These are phyloP conservation scores for Colletotrichum tamarilloi DNA, from an alignment of 2,329 filamentous ascomycete genomes.

Conservation along the genomic window DNA sequence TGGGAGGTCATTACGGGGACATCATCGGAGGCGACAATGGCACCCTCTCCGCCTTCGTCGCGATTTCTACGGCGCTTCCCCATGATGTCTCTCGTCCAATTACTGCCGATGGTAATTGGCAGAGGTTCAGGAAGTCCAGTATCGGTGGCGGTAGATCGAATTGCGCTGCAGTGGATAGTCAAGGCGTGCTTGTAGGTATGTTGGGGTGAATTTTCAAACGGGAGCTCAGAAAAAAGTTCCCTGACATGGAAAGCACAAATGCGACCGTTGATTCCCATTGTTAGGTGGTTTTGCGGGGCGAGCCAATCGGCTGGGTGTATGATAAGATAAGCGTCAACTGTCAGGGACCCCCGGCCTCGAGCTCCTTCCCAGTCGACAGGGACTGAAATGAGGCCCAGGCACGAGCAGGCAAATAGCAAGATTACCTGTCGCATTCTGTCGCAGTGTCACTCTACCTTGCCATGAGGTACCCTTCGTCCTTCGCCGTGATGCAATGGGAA, in stretches of 20 bases:
- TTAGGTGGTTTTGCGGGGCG: not conserved
- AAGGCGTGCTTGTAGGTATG: not conserved
- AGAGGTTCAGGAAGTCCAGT: not conserved
- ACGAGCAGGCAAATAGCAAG: not conserved
- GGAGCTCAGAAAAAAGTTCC: not conserved
- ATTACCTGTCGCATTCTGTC: not conserved
- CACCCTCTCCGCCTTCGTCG: conserved; percentile 25
- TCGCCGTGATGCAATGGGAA: not conserved
- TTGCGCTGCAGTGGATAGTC: not conserved
- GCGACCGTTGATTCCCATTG: not conserved
- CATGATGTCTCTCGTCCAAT: conserved; percentile 1
- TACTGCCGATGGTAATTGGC: not conserved
- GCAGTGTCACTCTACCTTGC: not conserved
- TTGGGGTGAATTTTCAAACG: conserved; percentile 1
- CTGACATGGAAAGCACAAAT: not conserved
- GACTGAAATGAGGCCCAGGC: not conserved
- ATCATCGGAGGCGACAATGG: conserved; percentile 5
- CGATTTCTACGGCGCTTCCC: conserved; percentile 23
- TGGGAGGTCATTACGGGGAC: not conserved
- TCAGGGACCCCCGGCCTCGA: not conserved
- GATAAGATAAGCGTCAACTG: not conserved
- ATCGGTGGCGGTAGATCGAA: not conserved
- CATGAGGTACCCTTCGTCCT: not conserved
- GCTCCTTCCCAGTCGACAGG: not conserved
- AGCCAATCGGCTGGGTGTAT: not conserved